phyloP scores from a whole-genome alignment of 306 rosid species.

The Oemleria cerasiformis region DNA sequence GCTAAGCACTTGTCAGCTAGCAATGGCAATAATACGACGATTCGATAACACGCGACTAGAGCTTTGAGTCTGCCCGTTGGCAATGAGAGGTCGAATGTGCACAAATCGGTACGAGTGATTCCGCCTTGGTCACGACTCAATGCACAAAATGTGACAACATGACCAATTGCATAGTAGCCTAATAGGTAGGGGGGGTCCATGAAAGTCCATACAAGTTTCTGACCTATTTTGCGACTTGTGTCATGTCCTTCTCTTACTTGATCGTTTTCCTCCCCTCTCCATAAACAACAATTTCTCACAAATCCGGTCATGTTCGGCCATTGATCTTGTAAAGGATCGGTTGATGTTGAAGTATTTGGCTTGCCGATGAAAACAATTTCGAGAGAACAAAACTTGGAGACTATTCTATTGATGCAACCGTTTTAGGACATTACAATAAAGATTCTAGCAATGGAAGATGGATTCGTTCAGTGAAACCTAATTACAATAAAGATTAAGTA shows the following conservation, averaged over 20 bases:
- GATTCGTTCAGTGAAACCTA: constrained; percentile 46
- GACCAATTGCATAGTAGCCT: constrained; percentile 68
- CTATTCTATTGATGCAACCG: constrained; percentile 70
- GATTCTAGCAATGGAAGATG: constrained; percentile 51
- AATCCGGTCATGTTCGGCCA: constrained; percentile 90
- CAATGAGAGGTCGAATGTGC: constrained; percentile 44
- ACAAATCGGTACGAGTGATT: constrained; percentile 54
- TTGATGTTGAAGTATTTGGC: constrained; percentile 19
- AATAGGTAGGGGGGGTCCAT: constrained; percentile 70
- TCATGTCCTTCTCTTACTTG: constrained; percentile 39
- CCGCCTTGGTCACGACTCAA: constrained; percentile 54
- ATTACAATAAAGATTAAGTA: constrained; percentile 12
- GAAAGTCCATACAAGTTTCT: constrained; percentile 67
- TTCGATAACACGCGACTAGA: constrained; percentile 62
- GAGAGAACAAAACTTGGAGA: constrained; percentile 51
- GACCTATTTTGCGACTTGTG: constrained; percentile 42
- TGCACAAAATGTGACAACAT: constrained; percentile 71
- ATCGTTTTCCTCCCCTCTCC: constrained; percentile 91
- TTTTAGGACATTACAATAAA: constrained; percentile 42
- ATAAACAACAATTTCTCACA: constrained; percentile 56
- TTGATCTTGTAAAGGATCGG: constrained; percentile 58
- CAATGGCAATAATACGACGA: constrained; percentile 46
- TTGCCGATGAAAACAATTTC: constrained; percentile 52
- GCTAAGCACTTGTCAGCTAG: constrained; percentile 52
- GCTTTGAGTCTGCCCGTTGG: constrained; percentile 64